Evolutionary conservation across 768 basidiomycete genomes (phyloP).

Genomic region (Strobilomyces echinocephalus): DNA sequence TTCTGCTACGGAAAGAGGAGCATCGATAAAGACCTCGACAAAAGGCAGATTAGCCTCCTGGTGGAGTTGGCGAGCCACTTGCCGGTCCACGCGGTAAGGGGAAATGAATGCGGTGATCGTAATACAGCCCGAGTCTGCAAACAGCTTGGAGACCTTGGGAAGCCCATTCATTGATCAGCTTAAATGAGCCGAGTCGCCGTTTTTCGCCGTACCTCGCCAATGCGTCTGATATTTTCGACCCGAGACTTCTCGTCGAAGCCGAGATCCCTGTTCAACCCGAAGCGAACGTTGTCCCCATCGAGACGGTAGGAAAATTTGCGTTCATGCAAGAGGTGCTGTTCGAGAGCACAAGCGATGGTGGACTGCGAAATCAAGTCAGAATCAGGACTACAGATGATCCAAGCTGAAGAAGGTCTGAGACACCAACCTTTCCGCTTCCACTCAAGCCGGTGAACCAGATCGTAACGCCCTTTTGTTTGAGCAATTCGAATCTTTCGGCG

Average conservation of each 20-base stretch:
- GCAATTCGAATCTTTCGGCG: slow-evolving; percentile 59
- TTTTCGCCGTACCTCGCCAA: slow-evolving; percentile 70
- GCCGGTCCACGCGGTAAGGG: slow-evolving; percentile 87
- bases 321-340: slow-evolving; percentile 88
- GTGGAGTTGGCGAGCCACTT: slow-evolving; percentile 78
- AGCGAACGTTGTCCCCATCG: slow-evolving; percentile 94
- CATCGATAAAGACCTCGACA: slow-evolving; percentile 93
- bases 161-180: slow-evolving; percentile 8
- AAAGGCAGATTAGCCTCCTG: slow-evolving; percentile 69
- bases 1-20: slow-evolving; percentile 83
- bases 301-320: slow-evolving; percentile 85
- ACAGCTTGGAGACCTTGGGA: slow-evolving; percentile 83
- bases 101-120: slow-evolving; percentile 97
- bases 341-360: slow-evolving; percentile 94
- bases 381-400: not conserved
- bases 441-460: slow-evolving; percentile 97
- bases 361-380: slow-evolving; percentile 57
- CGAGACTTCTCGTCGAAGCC: slow-evolving; percentile 90
- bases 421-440: slow-evolving; percentile 83
- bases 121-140: slow-evolving; percentile 82
- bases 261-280: slow-evolving; percentile 95
- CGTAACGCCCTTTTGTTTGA: slow-evolving; percentile 82
- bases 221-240: slow-evolving; percentile 93
- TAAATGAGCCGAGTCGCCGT: not conserved
- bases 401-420: not conserved